Evolutionary conservation across 2,329 filamentous ascomycete genomes (phyloP).

Genomic region (Calonectria fujianensis): DNA sequence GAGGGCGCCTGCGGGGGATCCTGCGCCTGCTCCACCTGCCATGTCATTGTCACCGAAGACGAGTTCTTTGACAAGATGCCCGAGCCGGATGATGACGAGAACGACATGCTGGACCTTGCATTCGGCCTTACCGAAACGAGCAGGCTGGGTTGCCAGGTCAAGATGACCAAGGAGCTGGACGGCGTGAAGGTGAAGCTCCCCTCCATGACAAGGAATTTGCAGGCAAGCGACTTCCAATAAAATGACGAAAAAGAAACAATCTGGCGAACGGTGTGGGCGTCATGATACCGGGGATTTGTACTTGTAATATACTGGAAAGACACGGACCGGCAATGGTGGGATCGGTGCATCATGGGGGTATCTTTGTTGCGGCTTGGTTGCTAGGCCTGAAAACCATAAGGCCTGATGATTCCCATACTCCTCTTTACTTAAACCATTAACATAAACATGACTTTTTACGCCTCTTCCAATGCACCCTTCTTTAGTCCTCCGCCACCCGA

Average conservation of each 20-base stretch:
- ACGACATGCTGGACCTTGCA: slow-evolving; percentile 93
- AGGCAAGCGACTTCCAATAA: slow-evolving; percentile 90
- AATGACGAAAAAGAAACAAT: slow-evolving; percentile 33
- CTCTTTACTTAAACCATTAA: slow-evolving; percentile 49
- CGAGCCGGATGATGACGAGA: slow-evolving; percentile 87
- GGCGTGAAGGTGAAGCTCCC: slow-evolving; percentile 90
- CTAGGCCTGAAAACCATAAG: slow-evolving; percentile 51
- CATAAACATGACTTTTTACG: slow-evolving; percentile 58
- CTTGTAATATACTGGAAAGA: slow-evolving; percentile 55
- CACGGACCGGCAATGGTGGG: slow-evolving; percentile 48
- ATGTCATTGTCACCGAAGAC: slow-evolving; percentile 87
- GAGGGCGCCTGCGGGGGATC: slow-evolving; percentile 97
- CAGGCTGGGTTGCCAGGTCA: slow-evolving; percentile 90
- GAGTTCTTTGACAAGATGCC: slow-evolving; percentile 85
- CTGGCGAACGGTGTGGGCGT: slow-evolving; percentile 36
- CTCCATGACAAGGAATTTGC: slow-evolving; percentile 95
- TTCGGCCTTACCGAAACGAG: slow-evolving; percentile 92
- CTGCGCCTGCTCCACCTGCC: slow-evolving; percentile 94
- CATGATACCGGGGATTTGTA: slow-evolving; percentile 51
- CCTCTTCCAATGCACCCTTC: slow-evolving; percentile 76
- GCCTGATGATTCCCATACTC: slow-evolving; percentile 56
- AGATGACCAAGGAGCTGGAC: slow-evolving; percentile 93
- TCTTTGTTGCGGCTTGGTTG: slow-evolving; percentile 56
- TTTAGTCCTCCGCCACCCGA: slow-evolving; percentile 76
- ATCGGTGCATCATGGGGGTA: slow-evolving; percentile 56